Evolutionary conservation across 1,139 yeast genomes (phyloP), one percentile per base, ranked within the genome.

Genomic region (Taphrina confusa): DNA sequence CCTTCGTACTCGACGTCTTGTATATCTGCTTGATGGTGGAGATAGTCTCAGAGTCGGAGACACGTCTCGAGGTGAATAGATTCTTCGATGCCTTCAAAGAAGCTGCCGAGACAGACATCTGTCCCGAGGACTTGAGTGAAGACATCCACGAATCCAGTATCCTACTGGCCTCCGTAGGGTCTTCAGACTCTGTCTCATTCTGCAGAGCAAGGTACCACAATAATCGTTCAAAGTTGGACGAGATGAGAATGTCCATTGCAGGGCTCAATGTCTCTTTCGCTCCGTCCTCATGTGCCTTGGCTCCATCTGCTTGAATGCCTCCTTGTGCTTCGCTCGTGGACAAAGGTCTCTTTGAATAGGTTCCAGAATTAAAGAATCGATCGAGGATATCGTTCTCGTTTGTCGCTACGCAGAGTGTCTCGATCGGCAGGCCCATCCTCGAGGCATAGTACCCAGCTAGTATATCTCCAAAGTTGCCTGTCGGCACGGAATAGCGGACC

Each of bases 401-500:
- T 46, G 99, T 92, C 47, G 98, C 97, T 69, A 92, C 88, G 68
- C 91, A 85, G 67, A 92, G 80, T 70, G 83, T 82, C 66, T 85
- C 91, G 55, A 86, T 80, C 49, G 97, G 97, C 66, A 92, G 80
- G 40, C 99, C 98, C 97, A 92, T 90, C 73, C 86, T 81, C 73
- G 85, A 83, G 59, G 98, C 97, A 71, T 82, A 92, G 74, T 85
- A 92, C 62, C 98, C 98, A 31, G 98, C 98, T 62, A 94, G 81
- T 63, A 92, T 91, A 71, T 92, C 98, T 71, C 98, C 98, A 74
- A 92, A 92, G 79, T 92, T 92, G 70, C 98, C 98, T 61, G 95
- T 86, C 68, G 98, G 98, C 51, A 92, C 98, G 52, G 92, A 95
- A 71, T 82, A 92, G 69, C 89, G 85, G 62, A 88, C 82, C 67